Base-by-base conservation (phyloP, 2,329 filamentous ascomycete species). In the Penicillium sp. region DNA sequence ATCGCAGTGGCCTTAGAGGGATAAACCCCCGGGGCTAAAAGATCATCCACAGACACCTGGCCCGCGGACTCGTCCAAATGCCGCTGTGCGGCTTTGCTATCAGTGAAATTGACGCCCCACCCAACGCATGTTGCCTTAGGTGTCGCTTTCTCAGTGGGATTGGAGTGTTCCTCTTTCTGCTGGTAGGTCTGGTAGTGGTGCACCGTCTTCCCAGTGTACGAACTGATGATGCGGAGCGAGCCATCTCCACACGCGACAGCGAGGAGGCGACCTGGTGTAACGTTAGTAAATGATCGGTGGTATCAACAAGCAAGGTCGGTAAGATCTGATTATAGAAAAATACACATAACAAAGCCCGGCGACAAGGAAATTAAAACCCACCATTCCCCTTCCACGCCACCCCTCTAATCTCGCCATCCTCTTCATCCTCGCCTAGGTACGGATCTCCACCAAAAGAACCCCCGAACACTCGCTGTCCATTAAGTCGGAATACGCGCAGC, bases 191-290 rank as follows among this genome's bases (percentile, higher is more conserved):
- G 66, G 66, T 90, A 87, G 66, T 88, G 84, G 70, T 94, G 88
- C 19, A 91, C 85, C 12, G 88, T 84, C 74, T 93, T 96, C 71
- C 86, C 89, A 64, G 85, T 92, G 71, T 94, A 91, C 22, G 91
- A 77, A 57, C 88, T 89, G 70, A 93, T 83, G 35, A 96, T 76
- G 55, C 90, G 86, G 19, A 94, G 84, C 7, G 84, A 83, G 28
- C 89, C 89, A 76, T 96, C 90, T 63, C 84, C 90, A 86, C 90
- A 96, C 43, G 86, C 90, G 14, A 94, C 84, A 14, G 91, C 91
- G 52, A 97, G 81, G 40, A 90, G 85, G 59, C 90, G 88, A 25
- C 72, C 71, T 74, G 36, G 42, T 7, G 17, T 25, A 37, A 19
- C 25, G 22, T 55, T 26, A 55, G 40, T 38, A 7, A n/a, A 31